phyloP scores from a whole-genome alignment of 1,284 basidiomycete genomes.

The Sanguinoderma infundibulare region DNA sequence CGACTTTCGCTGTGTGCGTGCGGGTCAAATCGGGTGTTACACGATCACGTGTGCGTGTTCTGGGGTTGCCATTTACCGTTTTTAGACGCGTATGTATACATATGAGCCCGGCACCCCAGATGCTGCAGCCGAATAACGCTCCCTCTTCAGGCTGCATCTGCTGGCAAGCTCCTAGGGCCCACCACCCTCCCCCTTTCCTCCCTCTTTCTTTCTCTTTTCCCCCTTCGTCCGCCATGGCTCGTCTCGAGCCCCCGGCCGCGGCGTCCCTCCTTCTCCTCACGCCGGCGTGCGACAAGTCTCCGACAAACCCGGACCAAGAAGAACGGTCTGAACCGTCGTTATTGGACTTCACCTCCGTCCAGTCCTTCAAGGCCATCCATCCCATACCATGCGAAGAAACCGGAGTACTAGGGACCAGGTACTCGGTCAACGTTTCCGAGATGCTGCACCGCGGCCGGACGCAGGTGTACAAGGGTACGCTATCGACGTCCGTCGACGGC shows the following conservation, averaged over 20 bases:
- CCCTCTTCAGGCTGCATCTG: not conserved
- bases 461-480: constrained; percentile 6
- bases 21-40: constrained; percentile 13
- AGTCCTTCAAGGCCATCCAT: constrained; percentile 8
- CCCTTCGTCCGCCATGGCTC: not conserved
- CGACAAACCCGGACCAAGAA: not conserved
- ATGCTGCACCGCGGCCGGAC: constrained; percentile 3
- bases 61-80: not conserved
- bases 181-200: not conserved
- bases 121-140: constrained; percentile 2
- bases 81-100: constrained; percentile 3
- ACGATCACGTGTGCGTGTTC: constrained; percentile 17
- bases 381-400: not conserved
- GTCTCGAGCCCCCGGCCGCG: not conserved
- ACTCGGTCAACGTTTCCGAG: constrained; percentile 8
- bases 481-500: constrained; percentile 9
- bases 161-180: not conserved
- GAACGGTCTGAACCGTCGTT: not conserved
- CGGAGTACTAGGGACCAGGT: constrained; percentile 3
- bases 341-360: constrained; percentile 9
- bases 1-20: no score
- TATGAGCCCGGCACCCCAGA: constrained; percentile 4
- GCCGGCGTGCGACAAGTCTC: constrained; percentile 4
- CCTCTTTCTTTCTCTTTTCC: not conserved
- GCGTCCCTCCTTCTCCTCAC: constrained; percentile 13